Base-by-base conservation (phyloP, 257 asterid genomes). In the Misopates orontium region DNA sequence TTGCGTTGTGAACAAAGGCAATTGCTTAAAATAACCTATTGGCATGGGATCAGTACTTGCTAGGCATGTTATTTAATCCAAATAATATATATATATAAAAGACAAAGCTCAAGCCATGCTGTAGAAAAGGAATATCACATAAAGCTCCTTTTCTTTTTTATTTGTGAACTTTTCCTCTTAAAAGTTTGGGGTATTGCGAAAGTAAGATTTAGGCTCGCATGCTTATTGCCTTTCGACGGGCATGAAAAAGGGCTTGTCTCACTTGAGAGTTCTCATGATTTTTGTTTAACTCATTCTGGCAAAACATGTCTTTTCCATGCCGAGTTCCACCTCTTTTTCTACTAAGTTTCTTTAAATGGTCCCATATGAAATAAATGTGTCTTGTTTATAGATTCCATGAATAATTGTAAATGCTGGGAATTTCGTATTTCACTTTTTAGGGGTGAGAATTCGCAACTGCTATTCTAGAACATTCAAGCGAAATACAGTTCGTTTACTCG, bases 191-290 rank as follows among this genome's bases (percentile, higher is more conserved):
- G 19, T 16, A 7, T 60, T 12, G 40, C 10, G 41, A 72, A 72
- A 64, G 61, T 64, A 55, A 56, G 19, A 47, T 65, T 40, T 28
- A 50, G 28, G 69, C 64, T 44, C 74, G 84, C 84, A 66, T 75
- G 80, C 84, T 68, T 65, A 41, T 50, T 55, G 54, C 50, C 41
- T 55, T 39, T 64, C n/a, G 17, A 73, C 15, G 55, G 49, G 62
- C 65, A 63, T 42, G 70, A 61, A 39, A 68, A 31, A 47, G 52
- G 70, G 13, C 28, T 47, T 65, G 64, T 65, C 80, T 75, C 72
- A 71, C 59, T 59, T 49, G 66, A 71, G 55, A 55, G 18, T 64
- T 75, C 52, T 48, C 16, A 64, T 68, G 49, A 60, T 39, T 49
- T 48, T 45, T 61, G 82, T 59, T 73, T 73, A 25, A 23, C 73